Conservation (phyloP, 2,329 filamentous ascomycete genomes). For the Penicillium sp. region DNA sequence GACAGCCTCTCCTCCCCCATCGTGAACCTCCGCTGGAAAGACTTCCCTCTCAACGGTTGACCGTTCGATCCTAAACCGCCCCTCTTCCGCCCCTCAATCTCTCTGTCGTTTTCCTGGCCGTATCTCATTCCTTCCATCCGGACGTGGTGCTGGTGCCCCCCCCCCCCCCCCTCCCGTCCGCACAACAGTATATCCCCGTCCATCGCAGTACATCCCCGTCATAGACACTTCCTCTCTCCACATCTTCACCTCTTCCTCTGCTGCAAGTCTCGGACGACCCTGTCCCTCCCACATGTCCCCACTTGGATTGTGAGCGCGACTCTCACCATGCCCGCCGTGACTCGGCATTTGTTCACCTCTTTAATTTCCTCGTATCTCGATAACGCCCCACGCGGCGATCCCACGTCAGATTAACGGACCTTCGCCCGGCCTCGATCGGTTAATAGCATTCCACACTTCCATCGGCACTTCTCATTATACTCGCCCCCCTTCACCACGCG, state of each 20-base stretch:
- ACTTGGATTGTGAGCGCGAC: neutral
- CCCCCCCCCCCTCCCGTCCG: neutral
- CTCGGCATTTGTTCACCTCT: neutral
- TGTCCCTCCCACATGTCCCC: neutral
- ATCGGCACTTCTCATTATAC: slow-evolving; percentile 24
- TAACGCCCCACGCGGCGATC: slow-evolving; percentile 4
- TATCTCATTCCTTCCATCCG: too few relatives aligned
- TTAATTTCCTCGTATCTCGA: neutral
- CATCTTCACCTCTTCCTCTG: neutral
- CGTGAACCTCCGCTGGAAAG: too few relatives aligned
- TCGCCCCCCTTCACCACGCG: neutral
- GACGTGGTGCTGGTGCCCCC: too few relatives aligned
- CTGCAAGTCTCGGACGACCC: neutral
- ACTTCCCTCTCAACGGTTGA: too few relatives aligned
- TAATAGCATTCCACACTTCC: neutral
- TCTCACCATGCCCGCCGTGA: slow-evolving; percentile 6
- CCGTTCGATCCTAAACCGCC: too few relatives aligned
- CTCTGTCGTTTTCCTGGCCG: too few relatives aligned
- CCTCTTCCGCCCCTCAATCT: too few relatives aligned
- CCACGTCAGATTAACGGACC: slow-evolving; percentile 6
- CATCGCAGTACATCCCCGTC: neutral
- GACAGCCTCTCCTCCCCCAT: too few relatives aligned
- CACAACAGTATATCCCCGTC: neutral
- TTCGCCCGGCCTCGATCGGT: neutral
- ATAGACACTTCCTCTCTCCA: neutral